These are phyloP conservation scores for Ensete ventricosum DNA, from an alignment of 176 grass and related monocot genomes.

Conservation along the genomic window DNA sequence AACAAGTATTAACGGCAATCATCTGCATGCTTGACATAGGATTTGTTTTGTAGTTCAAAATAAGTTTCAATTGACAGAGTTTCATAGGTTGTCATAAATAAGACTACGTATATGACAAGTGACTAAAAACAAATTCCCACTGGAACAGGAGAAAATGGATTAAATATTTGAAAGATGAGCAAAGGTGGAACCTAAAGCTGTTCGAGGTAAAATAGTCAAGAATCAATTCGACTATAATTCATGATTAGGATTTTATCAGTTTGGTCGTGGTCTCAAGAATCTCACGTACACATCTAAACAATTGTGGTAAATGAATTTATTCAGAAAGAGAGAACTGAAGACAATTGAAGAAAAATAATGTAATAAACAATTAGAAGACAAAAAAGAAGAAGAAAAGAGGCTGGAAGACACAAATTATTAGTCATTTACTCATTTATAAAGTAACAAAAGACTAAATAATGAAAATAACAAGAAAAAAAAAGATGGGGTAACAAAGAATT, in stretches of 20 bases:
- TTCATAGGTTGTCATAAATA: not conserved
- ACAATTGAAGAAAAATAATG: not conserved
- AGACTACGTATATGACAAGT: not conserved
- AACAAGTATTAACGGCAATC: not conserved
- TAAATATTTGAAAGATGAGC: not conserved
- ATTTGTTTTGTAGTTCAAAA: not conserved
- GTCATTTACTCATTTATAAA: not conserved
- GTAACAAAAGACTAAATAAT: not conserved
- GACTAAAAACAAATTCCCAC: not conserved
- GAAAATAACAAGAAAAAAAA: not conserved
- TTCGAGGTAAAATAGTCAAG: not conserved
- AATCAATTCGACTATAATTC: not conserved
- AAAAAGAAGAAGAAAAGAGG: too few relatives aligned
- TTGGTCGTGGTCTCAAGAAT: not conserved
- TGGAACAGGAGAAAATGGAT: not conserved
- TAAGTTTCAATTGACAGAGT: not conserved
- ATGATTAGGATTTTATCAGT: not conserved
- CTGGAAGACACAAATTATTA: not conserved
- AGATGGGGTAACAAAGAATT: not conserved
- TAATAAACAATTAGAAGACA: not conserved
- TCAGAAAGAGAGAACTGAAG: not conserved
- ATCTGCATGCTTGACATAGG: not conserved
- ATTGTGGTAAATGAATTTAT: not conserved
- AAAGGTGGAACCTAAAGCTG: not conserved
- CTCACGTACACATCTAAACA: not conserved